Conservation (phyloP, 495 filamentous ascomycete species). For the Podospora didyma region DNA sequence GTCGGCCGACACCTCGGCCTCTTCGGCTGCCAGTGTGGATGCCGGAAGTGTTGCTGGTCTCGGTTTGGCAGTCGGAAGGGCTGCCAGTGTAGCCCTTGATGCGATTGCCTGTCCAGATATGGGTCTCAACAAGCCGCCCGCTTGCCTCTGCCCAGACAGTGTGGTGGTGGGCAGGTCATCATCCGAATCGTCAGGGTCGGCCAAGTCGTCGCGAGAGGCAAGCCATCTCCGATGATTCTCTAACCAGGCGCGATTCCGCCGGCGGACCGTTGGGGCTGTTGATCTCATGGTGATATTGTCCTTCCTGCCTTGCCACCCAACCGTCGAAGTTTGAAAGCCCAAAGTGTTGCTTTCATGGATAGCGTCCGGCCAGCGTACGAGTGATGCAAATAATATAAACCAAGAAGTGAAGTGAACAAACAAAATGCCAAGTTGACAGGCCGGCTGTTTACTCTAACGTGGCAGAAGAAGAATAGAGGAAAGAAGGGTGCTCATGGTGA, state of each 20-base stretch:
- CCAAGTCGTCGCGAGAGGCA: constrained; percentile 3
- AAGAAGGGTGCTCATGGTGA: background rate
- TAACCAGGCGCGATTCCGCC: constrained; percentile 5
- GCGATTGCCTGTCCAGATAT: background rate
- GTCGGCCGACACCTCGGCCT: background rate
- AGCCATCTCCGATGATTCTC: constrained; percentile 4
- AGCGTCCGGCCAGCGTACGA: background rate
- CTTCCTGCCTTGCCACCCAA: background rate
- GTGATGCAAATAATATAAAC: background rate
- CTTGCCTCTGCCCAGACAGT: background rate
- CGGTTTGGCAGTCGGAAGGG: background rate
- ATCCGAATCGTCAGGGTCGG: background rate
- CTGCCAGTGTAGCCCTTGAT: too few relatives aligned
- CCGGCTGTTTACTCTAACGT: background rate
- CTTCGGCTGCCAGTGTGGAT: background rate
- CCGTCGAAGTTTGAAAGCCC: background rate
- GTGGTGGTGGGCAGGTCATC: background rate
- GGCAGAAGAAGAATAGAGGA: background rate
- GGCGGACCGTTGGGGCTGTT: constrained; percentile 9
- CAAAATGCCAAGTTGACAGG: background rate
- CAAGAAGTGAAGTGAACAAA: background rate
- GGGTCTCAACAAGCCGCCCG: background rate
- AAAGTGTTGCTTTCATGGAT: background rate
- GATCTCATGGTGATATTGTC: constrained; percentile 3
- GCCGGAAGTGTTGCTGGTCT: background rate